phyloP scores from a whole-genome alignment of 2,329 filamentous ascomycete species.

The Nemania bipapillata region DNA sequence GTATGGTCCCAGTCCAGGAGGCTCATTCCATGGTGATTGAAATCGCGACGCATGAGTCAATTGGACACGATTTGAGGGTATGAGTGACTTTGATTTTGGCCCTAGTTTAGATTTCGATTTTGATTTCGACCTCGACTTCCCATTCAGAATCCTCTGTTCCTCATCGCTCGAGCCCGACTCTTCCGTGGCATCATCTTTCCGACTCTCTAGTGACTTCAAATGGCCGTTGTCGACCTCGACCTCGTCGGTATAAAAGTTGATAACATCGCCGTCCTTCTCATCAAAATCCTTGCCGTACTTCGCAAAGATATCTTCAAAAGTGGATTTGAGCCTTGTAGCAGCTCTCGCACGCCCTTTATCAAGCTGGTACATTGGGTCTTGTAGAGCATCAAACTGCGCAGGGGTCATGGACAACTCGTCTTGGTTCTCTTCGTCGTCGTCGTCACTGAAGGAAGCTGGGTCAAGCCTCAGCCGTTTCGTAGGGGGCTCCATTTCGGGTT shows the following conservation, averaged over 20 bases:
- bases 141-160: conserved; percentile 52
- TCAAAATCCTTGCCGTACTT: conserved; percentile 88
- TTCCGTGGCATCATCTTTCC: conserved; percentile 52
- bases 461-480: conserved; percentile 70
- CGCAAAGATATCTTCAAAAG: conserved; percentile 86
- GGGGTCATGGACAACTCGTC: conserved; percentile 62
- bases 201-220: conserved; percentile 63
- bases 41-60: conserved; percentile 18
- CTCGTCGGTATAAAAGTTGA: conserved; percentile 82
- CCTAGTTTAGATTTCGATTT: conserved; percentile 34
- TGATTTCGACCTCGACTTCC: conserved; percentile 42
- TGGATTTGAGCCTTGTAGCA: conserved; percentile 78
- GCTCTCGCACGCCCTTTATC: conserved; percentile 72
- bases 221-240: conserved; percentile 94
- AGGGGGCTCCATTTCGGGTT: conserved; percentile 64
- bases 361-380: conserved; percentile 67
- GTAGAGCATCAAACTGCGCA: conserved; percentile 59
- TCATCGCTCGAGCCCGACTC: conserved; percentile 50
- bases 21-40: conserved; percentile 24
- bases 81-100: conserved; percentile 36
- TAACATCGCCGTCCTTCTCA: conserved; percentile 85
- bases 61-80: conserved; percentile 22
- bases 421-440: conserved; percentile 57
- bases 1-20: conserved; percentile 27
- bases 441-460: conserved; percentile 54